phyloP scores from a whole-genome alignment of 129 eudicot genomes.

The carrot (Daucus carota) region DNA sequence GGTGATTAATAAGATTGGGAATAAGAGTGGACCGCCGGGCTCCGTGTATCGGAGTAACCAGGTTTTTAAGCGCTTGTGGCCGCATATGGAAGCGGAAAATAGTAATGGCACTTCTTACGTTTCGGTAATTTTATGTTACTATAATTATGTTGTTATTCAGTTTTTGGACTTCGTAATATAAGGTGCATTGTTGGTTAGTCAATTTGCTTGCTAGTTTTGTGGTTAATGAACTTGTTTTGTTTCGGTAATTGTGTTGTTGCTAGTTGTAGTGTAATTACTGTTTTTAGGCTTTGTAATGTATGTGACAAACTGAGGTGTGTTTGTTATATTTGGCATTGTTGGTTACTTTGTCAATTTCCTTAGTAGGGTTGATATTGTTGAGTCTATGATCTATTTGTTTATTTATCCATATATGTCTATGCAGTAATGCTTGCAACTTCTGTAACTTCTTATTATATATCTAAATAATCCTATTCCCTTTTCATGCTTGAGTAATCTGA shows the following conservation, averaged over 20 bases:
- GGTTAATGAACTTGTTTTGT: slow-evolving; percentile 18
- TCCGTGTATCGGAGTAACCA: slow-evolving; percentile 76
- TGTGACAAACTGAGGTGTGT: not conserved
- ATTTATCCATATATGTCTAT: not conserved
- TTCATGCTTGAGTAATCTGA: not conserved
- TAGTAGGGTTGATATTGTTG: not conserved
- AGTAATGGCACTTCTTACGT: slow-evolving; percentile 35
- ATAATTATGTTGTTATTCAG: not conserved
- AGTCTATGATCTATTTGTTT: not conserved
- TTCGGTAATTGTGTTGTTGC: slow-evolving; percentile 24
- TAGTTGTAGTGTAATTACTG: not conserved
- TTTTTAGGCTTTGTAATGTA: not conserved
- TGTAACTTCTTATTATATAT: not conserved
- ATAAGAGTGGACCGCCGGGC: slow-evolving; percentile 43
- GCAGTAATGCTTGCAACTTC: not conserved
- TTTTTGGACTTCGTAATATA: not conserved
- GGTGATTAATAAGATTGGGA: slow-evolving; percentile 15
- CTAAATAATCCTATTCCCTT: not conserved
- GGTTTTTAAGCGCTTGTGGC: slow-evolving; percentile 78
- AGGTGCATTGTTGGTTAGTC: not conserved
- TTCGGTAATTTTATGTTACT: slow-evolving; percentile 26
- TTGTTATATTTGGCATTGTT: slow-evolving; percentile 3
- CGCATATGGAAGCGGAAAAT: slow-evolving; percentile 65
- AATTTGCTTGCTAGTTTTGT: not conserved
- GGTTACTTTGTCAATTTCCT: not conserved